Evolutionary conservation across 2,329 filamentous ascomycete genomes (phyloP).

Genomic region (Phialemonium atrogriseum): DNA sequence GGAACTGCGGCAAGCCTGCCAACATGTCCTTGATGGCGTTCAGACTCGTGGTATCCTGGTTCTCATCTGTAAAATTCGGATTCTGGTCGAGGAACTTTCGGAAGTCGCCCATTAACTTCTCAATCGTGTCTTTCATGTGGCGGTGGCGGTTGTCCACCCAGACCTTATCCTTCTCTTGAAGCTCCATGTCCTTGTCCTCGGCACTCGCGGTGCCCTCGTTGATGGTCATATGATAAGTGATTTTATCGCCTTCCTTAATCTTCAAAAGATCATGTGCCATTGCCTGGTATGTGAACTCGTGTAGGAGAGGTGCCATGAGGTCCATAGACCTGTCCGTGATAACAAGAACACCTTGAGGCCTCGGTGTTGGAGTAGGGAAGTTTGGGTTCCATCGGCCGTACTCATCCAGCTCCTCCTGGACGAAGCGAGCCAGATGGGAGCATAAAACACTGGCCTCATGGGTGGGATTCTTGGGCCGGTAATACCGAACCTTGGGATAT

Average conservation of each 20-base stretch:
- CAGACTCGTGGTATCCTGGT: slow-evolving; percentile 63
- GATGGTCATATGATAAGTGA: slow-evolving; percentile 72
- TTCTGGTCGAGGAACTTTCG: slow-evolving; percentile 86
- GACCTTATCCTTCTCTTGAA: slow-evolving; percentile 82
- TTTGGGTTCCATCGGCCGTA: slow-evolving; percentile 78
- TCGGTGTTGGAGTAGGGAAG: slow-evolving; percentile 71
- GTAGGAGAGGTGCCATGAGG: slow-evolving; percentile 74
- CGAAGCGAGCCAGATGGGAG: slow-evolving; percentile 79
- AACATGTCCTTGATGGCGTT: slow-evolving; percentile 97
- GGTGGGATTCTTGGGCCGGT: slow-evolving; percentile 61
- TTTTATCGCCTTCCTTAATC: slow-evolving; percentile 81
- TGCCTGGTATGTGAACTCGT: slow-evolving; percentile 97
- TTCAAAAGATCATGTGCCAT: slow-evolving; percentile 93
- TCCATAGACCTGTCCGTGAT: slow-evolving; percentile 94
- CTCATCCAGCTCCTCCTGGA: slow-evolving; percentile 83
- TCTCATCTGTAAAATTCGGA: slow-evolving; percentile 77
- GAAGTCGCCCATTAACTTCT: slow-evolving; percentile 87
- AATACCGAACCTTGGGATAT: slow-evolving; percentile 89
- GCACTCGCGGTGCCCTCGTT: slow-evolving; percentile 65
- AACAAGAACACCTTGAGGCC: slow-evolving; percentile 75
- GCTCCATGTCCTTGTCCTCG: slow-evolving; percentile 84
- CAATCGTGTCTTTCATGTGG: slow-evolving; percentile 97
- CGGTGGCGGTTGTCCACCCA: slow-evolving; percentile 92
- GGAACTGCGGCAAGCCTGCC: slow-evolving; percentile 86
- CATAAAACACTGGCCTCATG: slow-evolving; percentile 88